Percentiles rank a stretch among this genome's conserved stretches.
These are phyloP conservation scores for Diplodia mutila DNA, from an alignment of 2,329 filamentous ascomycete species.

Conservation along the genomic window DNA sequence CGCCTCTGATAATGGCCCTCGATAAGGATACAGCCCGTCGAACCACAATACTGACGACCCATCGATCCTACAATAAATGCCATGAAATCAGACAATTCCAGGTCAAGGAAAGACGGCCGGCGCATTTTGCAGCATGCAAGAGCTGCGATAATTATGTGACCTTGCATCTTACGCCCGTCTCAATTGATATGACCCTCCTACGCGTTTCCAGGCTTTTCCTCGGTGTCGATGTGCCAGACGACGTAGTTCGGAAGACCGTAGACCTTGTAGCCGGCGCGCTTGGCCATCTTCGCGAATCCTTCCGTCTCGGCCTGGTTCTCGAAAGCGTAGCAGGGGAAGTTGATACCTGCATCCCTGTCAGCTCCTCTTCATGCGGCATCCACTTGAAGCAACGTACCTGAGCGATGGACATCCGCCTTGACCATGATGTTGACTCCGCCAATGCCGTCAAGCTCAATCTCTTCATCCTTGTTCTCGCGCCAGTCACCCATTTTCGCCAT, in stretches of 20 bases:
- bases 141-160: neutral
- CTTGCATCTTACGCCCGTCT: neutral
- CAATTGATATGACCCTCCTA: constrained; percentile 28
- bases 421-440: constrained; percentile 97
- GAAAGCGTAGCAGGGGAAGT: constrained; percentile 95
- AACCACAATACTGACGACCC: constrained; percentile 7
- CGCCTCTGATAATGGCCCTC: neutral
- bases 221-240: constrained; percentile 97
- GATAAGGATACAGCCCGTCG: neutral
- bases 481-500: constrained; percentile 92
- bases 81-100: neutral
- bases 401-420: constrained; percentile 95
- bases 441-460: constrained; percentile 91
- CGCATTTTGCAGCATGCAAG: neutral
- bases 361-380: neutral
- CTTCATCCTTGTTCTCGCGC: constrained; percentile 87
- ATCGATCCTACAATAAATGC: neutral
- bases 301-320: constrained; percentile 99
- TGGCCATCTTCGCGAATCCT: constrained; percentile 98
- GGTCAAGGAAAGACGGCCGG: neutral
- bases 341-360: constrained; percentile 59
- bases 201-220: constrained; percentile 86
- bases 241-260: constrained; percentile 95
- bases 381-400: constrained; percentile 61
- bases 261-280: constrained; percentile 90